A percentile compares a stretch with the other conserved stretches of the same genome.
phyloP scores from a whole-genome alignment of 805 yeast genomes.

The Cyberlindnera mrakii region DNA sequence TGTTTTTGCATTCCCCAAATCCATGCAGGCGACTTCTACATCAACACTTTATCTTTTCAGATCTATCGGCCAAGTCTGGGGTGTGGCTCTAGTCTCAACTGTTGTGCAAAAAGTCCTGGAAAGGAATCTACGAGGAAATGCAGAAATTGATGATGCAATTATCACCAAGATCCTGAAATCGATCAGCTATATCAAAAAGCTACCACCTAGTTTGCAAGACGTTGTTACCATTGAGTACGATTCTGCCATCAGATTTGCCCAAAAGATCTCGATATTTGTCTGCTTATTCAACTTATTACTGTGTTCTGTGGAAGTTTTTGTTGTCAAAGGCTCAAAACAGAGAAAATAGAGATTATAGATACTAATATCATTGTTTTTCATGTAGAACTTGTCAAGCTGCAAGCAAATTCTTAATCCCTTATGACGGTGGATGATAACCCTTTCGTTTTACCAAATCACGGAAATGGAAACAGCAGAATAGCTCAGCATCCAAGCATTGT shows the following conservation, averaged over 20 bases:
- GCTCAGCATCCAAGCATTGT: no score
- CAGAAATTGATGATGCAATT: slow-evolving; percentile 4
- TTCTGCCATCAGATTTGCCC: slow-evolving; percentile 13
- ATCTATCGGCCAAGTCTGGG: slow-evolving; percentile 57
- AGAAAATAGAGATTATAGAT: no score
- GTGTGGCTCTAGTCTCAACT: slow-evolving; percentile 39
- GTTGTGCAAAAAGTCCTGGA: slow-evolving; percentile 9
- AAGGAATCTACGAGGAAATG: slow-evolving; percentile 7
- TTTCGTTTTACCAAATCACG: no score
- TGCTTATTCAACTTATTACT: slow-evolving; percentile 6
- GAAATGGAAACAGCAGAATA: no score
- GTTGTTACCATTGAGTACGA: slow-evolving; percentile 10
- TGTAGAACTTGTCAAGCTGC: no score
- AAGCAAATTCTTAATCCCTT: no score
- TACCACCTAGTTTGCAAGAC: slow-evolving; percentile 6
- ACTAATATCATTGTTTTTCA: no score
- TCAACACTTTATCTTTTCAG: slow-evolving; percentile 60
- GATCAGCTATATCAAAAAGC: slow-evolving; percentile 12
- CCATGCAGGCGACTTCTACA: slow-evolving; percentile 58
- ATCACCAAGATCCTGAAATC: slow-evolving; percentile 11
- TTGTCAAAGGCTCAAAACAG: neutral
- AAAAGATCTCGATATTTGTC: slow-evolving; percentile 4
- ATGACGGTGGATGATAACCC: no score
- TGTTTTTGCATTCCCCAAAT: slow-evolving; percentile 61
- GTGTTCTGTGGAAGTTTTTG: slow-evolving; percentile 5